phyloP scores from a whole-genome alignment of 1,139 yeast genomes.

The Sugiyamaella castrensis region DNA sequence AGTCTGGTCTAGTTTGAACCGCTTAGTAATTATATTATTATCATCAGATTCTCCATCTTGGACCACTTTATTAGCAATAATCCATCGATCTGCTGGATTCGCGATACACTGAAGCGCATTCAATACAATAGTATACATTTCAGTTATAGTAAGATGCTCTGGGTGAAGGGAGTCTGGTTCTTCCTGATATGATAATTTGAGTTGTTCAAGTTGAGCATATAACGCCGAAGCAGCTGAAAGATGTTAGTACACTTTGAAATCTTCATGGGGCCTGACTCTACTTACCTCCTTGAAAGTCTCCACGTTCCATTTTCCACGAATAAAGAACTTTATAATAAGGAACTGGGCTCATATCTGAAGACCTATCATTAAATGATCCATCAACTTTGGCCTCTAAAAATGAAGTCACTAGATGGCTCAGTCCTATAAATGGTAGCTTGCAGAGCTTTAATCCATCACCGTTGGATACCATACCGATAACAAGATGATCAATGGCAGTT shows the following conservation, averaged over 20 bases:
- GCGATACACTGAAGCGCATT: conserved; percentile 32
- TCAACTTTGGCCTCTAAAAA: conserved; percentile 22
- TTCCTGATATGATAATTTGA: conserved; percentile 13
- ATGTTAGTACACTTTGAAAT: conserved; percentile 11
- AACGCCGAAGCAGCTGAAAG: conserved; percentile 26
- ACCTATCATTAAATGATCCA: conserved; percentile 7
- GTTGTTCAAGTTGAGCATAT: conserved; percentile 24
- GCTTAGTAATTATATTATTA: conserved; percentile 11
- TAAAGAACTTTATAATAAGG: conserved; percentile 33
- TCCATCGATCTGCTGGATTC: conserved; percentile 33
- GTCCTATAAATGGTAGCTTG: conserved; percentile 35
- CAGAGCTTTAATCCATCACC: conserved; percentile 28
- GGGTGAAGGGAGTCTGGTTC: conserved; percentile 10
- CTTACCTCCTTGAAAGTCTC: conserved; percentile 33
- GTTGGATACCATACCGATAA: conserved; percentile 24
- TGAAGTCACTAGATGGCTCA: conserved; percentile 27
- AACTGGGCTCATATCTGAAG: conserved; percentile 12
- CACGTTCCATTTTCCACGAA: conserved; percentile 36
- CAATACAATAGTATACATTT: conserved; percentile 23
- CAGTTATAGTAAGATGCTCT: conserved; percentile 13
- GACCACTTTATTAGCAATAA: conserved; percentile 23
- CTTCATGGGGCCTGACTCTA: background rate
- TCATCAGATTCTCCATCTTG: conserved; percentile 19
- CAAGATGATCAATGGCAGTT: conserved; percentile 21
- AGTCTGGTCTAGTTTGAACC: conserved; percentile 6